Percentiles rank a stretch among this genome's conserved stretches.
phyloP scores from a whole-genome alignment of 345 rosid genomes.

The Pseudoturritis turrita region DNA sequence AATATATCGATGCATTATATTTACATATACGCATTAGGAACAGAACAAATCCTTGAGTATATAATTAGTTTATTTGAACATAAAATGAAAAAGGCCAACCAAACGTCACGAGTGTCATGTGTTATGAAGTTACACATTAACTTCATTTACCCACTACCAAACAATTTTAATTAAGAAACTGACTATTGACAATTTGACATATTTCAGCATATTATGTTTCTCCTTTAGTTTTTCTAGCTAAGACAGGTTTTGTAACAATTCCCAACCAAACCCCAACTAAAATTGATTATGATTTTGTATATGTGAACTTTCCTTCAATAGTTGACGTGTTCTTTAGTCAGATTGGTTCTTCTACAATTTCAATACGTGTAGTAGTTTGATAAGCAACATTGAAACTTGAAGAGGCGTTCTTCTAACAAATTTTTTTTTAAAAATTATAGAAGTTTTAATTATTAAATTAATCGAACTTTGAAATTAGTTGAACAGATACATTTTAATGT shows the following conservation, averaged over 20 bases:
- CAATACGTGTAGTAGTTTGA: conserved; percentile 25
- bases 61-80: background rate
- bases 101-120: conserved; percentile 28
- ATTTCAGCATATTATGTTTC: background rate
- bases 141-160: conserved; percentile 25
- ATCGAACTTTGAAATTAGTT: background rate
- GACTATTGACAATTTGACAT: background rate
- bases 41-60: background rate
- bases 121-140: conserved; percentile 13
- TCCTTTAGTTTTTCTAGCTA: background rate
- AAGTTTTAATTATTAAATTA: background rate
- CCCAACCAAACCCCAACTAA: conserved; percentile 26
- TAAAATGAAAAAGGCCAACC: conserved; percentile 25
- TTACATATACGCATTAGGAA: background rate
- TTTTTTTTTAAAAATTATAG: background rate
- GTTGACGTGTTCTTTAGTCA: conserved; percentile 22
- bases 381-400: conserved; percentile 22
- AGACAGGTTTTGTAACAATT: background rate
- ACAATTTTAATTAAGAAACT: conserved; percentile 14
- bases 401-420: conserved; percentile 1
- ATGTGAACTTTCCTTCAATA: conserved; percentile 8
- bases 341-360: conserved; percentile 11
- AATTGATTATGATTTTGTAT: conserved; percentile 2
- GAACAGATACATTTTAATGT: conserved; percentile 4
- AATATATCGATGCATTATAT: too few relatives aligned